These are phyloP conservation scores for Amauroascus niger DNA, from an alignment of 2,329 filamentous ascomycete species.

Conservation along the genomic window DNA sequence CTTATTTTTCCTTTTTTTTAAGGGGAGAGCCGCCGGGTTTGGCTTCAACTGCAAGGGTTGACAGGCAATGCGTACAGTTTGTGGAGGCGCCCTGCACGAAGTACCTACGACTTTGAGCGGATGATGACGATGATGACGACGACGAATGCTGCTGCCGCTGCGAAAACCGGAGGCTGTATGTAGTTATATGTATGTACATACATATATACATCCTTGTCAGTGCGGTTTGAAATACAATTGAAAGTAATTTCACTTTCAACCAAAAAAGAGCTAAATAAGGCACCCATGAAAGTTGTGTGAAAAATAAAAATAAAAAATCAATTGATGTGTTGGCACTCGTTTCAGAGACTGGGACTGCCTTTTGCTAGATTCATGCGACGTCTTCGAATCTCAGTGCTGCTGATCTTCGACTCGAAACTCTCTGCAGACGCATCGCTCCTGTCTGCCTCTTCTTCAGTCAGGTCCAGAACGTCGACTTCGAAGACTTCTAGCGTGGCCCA, in stretches of 20 bases:
- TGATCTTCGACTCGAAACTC: conserved; percentile 73
- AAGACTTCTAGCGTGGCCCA: conserved; percentile 71
- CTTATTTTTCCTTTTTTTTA: too few relatives aligned
- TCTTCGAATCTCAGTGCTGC: conserved; percentile 73
- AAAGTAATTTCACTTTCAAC: conserved; percentile 5
- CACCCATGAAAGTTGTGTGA: neutral
- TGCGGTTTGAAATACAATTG: conserved; percentile 5
- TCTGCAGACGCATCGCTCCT: too few relatives aligned
- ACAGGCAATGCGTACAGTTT: neutral
- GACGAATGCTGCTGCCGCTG: neutral
- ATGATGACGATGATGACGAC: too few relatives aligned
- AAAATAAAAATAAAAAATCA: neutral
- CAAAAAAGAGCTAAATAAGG: neutral
- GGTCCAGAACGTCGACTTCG: conserved; percentile 80
- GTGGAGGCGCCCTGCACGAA: neutral
- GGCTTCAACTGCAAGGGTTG: neutral
- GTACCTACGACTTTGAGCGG: neutral
- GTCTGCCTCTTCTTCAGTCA: conserved; percentile 46
- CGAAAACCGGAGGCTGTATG: neutral
- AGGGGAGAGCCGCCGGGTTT: too few relatives aligned
- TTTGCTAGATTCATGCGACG: conserved; percentile 36
- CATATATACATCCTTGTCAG: neutral
- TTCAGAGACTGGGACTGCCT: conserved; percentile 19
- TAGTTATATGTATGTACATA: neutral
- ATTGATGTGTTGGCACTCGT: neutral